A percentile compares a stretch with the other conserved stretches of the same genome.
These are phyloP conservation scores for Pyrus bretschneideri DNA, from an alignment of 306 rosid genomes.

Conservation along the genomic window DNA sequence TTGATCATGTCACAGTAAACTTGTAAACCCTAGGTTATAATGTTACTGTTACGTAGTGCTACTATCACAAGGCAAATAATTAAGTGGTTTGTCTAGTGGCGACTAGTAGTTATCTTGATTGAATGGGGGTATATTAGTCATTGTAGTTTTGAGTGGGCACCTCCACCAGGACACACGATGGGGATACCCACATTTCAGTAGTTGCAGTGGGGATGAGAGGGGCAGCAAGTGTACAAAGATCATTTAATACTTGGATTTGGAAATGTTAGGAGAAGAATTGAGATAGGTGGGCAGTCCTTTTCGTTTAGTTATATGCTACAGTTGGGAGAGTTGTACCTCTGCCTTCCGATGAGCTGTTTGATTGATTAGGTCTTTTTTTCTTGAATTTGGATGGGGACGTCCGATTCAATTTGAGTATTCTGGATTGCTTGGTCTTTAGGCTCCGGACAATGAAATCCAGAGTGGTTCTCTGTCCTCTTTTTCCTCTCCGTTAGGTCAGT, in stretches of 20 bases:
- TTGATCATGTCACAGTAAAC: neutral
- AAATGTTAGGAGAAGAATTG: constrained; percentile 35
- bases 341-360: constrained; percentile 29
- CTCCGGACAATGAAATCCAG: too few species aligned
- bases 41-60: neutral
- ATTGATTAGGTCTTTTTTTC: constrained; percentile 21
- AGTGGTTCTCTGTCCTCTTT: neutral
- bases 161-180: constrained; percentile 19
- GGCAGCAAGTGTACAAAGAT: constrained; percentile 35
- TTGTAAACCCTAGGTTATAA: too few species aligned
- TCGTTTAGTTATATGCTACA: constrained; percentile 58
- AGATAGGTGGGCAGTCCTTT: constrained; percentile 63
- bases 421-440: too few species aligned
- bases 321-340: constrained; percentile 28
- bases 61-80: neutral
- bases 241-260: constrained; percentile 56
- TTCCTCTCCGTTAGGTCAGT: neutral
- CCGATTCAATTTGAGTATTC: too few species aligned
- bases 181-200: constrained; percentile 35
- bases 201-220: constrained; percentile 14
- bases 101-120: constrained; percentile 15
- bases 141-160: constrained; percentile 22
- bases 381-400: too few species aligned
- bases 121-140: constrained; percentile 22
- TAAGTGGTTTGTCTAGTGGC: neutral